Evolutionary conservation across 1,139 yeast species (phyloP).

Genomic region (Magnusiomyces fungicola): DNA sequence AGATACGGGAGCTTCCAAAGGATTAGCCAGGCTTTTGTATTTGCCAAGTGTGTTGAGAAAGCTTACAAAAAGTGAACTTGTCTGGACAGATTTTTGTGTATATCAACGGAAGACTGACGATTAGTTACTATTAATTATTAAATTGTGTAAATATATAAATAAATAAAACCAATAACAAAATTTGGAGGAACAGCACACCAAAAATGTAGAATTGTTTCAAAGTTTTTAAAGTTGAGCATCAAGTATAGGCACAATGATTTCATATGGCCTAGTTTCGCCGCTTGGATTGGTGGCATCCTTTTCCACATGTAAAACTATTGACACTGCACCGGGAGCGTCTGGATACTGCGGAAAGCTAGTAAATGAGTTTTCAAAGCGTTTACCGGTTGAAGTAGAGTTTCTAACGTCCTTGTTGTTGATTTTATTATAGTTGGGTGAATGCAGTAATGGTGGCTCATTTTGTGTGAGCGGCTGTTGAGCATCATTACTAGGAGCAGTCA

Average conservation of each 20-base stretch:
- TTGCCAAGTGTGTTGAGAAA: constrained; percentile 25
- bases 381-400: neutral
- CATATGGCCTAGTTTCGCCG: constrained; percentile 59
- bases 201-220: too few species aligned
- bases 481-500: too few species aligned
- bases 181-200: too few species aligned
- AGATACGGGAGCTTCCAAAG: constrained; percentile 33
- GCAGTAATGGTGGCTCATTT: too few species aligned
- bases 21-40: constrained; percentile 37
- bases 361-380: neutral
- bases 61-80: neutral
- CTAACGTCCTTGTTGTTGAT: neutral
- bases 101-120: neutral
- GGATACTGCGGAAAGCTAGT: neutral
- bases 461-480: too few species aligned
- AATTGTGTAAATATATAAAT: too few species aligned
- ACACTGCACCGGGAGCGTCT: constrained; percentile 48
- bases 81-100: neutral
- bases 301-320: constrained; percentile 69
- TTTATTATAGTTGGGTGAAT: too few species aligned
- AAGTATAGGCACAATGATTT: constrained; percentile 57
- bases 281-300: constrained; percentile 43
- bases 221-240: too few species aligned
- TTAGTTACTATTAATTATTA: too few species aligned
- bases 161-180: neutral